A percentile compares a stretch with the other conserved stretches of the same genome.
These are phyloP conservation scores for Metschnikowia cerradonensis DNA, from an alignment of 805 yeast species.

Conservation along the genomic window DNA sequence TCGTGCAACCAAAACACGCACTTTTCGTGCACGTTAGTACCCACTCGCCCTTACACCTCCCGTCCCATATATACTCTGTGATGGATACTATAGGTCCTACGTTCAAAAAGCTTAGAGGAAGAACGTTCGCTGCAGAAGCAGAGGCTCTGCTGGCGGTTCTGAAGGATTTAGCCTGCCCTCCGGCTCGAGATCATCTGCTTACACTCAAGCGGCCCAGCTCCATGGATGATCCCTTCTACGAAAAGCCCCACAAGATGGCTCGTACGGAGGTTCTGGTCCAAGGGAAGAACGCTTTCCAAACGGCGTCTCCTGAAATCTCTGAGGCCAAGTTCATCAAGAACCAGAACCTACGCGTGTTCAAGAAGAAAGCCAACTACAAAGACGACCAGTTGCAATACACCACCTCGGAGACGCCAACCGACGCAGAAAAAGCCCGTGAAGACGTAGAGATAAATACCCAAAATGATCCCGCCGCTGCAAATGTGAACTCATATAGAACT, in stretches of 20 bases:
- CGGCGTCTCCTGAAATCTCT: not conserved
- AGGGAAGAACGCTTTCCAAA: not conserved
- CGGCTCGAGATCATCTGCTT: constrained; percentile 4
- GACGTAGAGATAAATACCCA: not conserved
- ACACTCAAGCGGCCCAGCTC: constrained; percentile 13
- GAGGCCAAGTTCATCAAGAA: constrained; percentile 14
- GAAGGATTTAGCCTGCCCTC: constrained; percentile 7
- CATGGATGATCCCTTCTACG: constrained; percentile 30
- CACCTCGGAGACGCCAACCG: constrained; percentile 1
- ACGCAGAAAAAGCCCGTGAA: constrained; percentile 3
- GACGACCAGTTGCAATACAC: not conserved
- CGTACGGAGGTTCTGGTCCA: constrained; percentile 3
- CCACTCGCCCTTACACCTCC: not conserved
- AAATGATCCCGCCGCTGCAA: not conserved
- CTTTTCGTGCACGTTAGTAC: constrained; percentile 4
- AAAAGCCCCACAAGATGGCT: constrained; percentile 14
- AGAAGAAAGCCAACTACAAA: constrained; percentile 2
- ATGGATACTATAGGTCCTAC: constrained; percentile 19
- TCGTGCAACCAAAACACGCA: constrained; percentile 4
- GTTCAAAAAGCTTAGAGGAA: constrained; percentile 23
- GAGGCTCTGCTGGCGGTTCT: constrained; percentile 7
- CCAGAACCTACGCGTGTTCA: constrained; percentile 12
- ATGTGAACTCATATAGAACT: not conserved
- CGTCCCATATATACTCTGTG: not conserved
- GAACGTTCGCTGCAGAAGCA: constrained; percentile 22